These are phyloP conservation scores for Ochetophila trinervis DNA, from an alignment of 306 rosid species.

Conservation along the genomic window DNA sequence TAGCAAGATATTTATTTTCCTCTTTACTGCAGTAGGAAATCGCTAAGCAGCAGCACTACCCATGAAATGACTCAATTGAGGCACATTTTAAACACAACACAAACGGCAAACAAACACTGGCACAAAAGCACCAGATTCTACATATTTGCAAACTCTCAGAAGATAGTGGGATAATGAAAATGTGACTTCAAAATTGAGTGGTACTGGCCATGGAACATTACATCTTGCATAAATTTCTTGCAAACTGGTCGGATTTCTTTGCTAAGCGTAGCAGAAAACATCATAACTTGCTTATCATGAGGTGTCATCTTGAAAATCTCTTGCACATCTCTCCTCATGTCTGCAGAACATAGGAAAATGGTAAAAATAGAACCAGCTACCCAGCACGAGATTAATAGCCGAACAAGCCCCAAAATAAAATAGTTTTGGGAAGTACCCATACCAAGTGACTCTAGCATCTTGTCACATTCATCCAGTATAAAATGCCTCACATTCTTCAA, in stretches of 20 bases:
- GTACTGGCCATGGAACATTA: conserved; percentile 88
- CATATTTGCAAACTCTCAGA: conserved; percentile 39
- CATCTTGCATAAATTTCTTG: conserved; percentile 99
- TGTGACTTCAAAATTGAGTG: conserved; percentile 82
- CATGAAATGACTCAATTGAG: conserved; percentile 23
- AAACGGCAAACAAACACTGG: conserved; percentile 27
- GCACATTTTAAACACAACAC: conserved; percentile 20
- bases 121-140: conserved; percentile 37
- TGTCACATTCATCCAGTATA: conserved; percentile 93
- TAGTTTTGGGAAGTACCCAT: conserved; percentile 1
- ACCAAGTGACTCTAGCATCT: conserved; percentile 99
- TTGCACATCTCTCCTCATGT: conserved; percentile 98
- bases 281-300: conserved; percentile 98
- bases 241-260: conserved; percentile 99
- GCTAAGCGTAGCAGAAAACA: conserved; percentile 99
- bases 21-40: conserved; percentile 19
- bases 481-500: conserved; percentile 95
- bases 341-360: conserved; percentile 41
- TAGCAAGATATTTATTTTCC: conserved; percentile 12
- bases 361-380: conserved; percentile 2
- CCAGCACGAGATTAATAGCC: too few relatives aligned
- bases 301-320: conserved; percentile 99
- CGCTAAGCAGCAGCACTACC: conserved; percentile 27
- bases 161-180: conserved; percentile 60
- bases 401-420: neutral